Percentiles rank a stretch among this genome's conserved stretches.
Conservation (phyloP, 164 flowering plant species). For the Aristolochia californica region DNA sequence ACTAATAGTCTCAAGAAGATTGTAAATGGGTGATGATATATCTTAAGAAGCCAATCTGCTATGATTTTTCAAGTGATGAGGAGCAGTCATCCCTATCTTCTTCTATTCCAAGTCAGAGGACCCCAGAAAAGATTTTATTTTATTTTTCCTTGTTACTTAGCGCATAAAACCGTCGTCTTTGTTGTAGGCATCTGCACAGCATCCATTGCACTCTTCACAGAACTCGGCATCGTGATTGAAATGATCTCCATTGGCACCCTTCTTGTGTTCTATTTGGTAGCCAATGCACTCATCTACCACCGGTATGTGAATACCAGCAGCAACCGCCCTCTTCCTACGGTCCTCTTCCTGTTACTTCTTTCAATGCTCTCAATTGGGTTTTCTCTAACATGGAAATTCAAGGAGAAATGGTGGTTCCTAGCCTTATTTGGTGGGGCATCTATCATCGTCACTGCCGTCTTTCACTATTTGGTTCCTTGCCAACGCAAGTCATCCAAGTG, state of each 20-base stretch:
- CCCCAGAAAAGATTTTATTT: no score
- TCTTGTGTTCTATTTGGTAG: conserved; percentile 73
- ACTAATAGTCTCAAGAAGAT: no score
- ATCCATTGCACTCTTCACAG: conserved; percentile 70
- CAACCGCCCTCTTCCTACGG: conserved; percentile 30
- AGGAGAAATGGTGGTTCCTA: conserved; percentile 36
- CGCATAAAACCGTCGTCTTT: no score
- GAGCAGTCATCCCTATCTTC: no score
- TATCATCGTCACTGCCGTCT: conserved; percentile 31
- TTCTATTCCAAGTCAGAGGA: no score
- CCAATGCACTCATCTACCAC: conserved; percentile 67
- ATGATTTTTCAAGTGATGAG: no score
- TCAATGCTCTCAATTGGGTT: conserved; percentile 43
- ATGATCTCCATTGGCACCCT: conserved; percentile 72
- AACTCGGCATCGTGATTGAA: conserved; percentile 46
- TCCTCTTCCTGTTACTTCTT: conserved; percentile 55
- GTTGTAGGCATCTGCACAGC: conserved; percentile 72
- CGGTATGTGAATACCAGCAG: conserved; percentile 31
- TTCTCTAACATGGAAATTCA: conserved; percentile 53
- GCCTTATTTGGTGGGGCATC: conserved; percentile 30
- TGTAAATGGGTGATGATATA: no score
- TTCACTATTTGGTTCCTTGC: conserved; percentile 31
- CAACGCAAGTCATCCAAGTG: conserved; percentile 20
- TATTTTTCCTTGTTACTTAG: no score
- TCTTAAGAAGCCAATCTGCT: no score